Percentiles rank a stretch among this genome's conserved stretches.
These are phyloP conservation scores for Noccaea bulbosa DNA, from an alignment of 345 rosid genomes.

Conservation along the genomic window DNA sequence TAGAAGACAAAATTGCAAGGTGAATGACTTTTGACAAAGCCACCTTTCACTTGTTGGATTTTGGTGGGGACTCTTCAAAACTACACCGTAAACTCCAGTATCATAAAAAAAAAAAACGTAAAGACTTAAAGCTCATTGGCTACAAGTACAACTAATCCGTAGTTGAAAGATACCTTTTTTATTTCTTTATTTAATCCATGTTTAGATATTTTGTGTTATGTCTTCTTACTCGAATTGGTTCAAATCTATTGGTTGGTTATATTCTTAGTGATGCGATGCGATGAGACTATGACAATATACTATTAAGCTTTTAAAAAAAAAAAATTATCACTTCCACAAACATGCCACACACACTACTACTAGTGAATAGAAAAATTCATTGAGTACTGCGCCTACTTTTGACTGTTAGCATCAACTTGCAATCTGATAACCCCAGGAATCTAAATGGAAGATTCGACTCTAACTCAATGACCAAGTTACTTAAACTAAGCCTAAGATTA, in stretches of 20 bases:
- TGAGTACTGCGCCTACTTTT: constrained; percentile 37
- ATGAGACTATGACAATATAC: not conserved
- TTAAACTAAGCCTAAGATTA: not conserved
- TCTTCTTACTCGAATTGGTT: constrained; percentile 28
- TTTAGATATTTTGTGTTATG: constrained; percentile 3
- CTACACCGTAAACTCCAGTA: constrained; percentile 31
- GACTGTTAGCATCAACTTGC: constrained; percentile 38
- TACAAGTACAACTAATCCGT: constrained; percentile 8
- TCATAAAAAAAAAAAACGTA: constrained; percentile 26
- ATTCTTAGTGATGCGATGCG: constrained; percentile 21
- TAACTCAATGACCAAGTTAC: constrained; percentile 7
- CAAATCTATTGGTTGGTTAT: constrained; percentile 16
- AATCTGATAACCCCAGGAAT: constrained; percentile 24
- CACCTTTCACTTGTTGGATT: constrained; percentile 28
- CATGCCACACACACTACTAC: constrained; percentile 19
- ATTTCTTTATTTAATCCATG: constrained; percentile 9
- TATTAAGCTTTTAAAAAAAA: not conserved
- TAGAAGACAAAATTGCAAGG: constrained; percentile 20
- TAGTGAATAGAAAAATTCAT: constrained; percentile 35
- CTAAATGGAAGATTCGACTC: constrained; percentile 31
- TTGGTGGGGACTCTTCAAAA: constrained; percentile 32
- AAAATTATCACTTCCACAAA: not conserved
- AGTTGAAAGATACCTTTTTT: too few species aligned
- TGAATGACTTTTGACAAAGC: constrained; percentile 13
- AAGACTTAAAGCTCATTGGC: constrained; percentile 39